A percentile compares a stretch with the other conserved stretches of the same genome.
These are phyloP conservation scores for Phaffia australis DNA, from an alignment of 768 basidiomycete genomes.

Conservation along the genomic window DNA sequence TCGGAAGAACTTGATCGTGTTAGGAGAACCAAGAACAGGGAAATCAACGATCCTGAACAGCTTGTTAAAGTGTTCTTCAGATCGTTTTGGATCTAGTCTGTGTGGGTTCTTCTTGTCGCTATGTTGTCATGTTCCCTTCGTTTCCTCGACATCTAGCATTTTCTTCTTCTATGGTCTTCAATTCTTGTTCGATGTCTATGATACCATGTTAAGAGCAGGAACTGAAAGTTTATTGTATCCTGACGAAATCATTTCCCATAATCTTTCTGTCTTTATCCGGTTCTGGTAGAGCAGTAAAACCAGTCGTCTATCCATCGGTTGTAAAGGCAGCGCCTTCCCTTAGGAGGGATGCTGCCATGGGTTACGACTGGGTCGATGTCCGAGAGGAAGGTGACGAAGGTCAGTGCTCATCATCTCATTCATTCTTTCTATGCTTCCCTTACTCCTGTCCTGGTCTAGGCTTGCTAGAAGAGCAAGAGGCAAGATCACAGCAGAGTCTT, in stretches of 20 bases:
- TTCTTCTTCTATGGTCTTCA: not conserved
- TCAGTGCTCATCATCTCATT: constrained; percentile 36
- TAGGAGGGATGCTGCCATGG: constrained; percentile 61
- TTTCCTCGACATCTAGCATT: constrained; percentile 34
- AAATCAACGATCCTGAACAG: not conserved
- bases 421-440: not conserved
- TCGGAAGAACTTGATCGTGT: constrained; percentile 70
- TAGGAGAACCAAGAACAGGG: constrained; percentile 42
- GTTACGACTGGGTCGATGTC: constrained; percentile 85
- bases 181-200: constrained; percentile 9
- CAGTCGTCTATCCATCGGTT: constrained; percentile 42
- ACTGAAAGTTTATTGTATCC: constrained; percentile 23
- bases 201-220: not conserved
- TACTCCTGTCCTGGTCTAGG: not conserved
- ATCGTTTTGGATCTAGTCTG: not conserved
- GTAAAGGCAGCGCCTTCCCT: constrained; percentile 45
- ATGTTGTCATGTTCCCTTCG: constrained; percentile 68
- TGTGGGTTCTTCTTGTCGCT: constrained; percentile 29
- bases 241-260: constrained; percentile 28
- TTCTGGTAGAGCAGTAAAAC: constrained; percentile 8
- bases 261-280: constrained; percentile 20
- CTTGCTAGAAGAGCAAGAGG: not conserved
- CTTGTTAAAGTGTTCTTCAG: not conserved
- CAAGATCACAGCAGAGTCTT: not conserved
- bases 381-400: constrained; percentile 92